Conservation (phyloP, 192 early-diverging fungal species). For the Phycomyces blakesleeanus region DNA sequence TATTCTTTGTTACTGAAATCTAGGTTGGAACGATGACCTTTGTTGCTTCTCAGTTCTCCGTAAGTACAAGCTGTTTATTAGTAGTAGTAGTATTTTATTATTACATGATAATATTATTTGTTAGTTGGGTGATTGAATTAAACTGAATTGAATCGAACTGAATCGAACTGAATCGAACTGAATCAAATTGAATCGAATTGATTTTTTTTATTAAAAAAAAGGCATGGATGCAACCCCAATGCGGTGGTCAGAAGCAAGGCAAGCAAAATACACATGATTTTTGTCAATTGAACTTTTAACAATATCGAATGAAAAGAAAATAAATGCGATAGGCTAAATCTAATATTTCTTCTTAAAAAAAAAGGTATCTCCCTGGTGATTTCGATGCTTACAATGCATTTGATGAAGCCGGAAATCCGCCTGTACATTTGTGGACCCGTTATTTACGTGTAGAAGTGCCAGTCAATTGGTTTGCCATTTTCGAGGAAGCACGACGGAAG, state of each 20-base stretch:
- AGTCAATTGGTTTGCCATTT: slow-evolving; percentile 32
- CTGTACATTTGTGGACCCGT: slow-evolving; percentile 33
- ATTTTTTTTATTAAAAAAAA: neutral
- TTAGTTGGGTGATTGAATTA: neutral
- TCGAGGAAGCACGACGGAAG: slow-evolving; percentile 34
- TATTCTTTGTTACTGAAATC: neutral
- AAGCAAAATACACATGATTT: neutral
- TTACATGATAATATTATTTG: neutral
- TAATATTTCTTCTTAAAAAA: neutral
- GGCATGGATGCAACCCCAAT: slow-evolving; percentile 29
- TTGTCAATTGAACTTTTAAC: too few species aligned
- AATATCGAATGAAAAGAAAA: too few species aligned
- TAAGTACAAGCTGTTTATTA: slow-evolving; percentile 7
- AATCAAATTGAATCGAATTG: too few species aligned
- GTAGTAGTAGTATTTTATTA: neutral
- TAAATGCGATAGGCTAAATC: too few species aligned
- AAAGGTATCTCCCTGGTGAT: slow-evolving; percentile 36
- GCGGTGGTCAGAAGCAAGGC: slow-evolving; percentile 39
- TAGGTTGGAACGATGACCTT: slow-evolving; percentile 43
- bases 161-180: too few species aligned
- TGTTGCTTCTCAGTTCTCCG: slow-evolving; percentile 37
- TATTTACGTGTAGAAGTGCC: slow-evolving; percentile 27
- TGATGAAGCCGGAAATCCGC: slow-evolving; percentile 36
- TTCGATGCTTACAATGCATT: slow-evolving; percentile 35
- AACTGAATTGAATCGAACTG: neutral